A percentile compares a stretch with the other conserved stretches of the same genome.
Conservation (phyloP, 768 basidiomycete genomes). For the Leccinum variicolor region DNA sequence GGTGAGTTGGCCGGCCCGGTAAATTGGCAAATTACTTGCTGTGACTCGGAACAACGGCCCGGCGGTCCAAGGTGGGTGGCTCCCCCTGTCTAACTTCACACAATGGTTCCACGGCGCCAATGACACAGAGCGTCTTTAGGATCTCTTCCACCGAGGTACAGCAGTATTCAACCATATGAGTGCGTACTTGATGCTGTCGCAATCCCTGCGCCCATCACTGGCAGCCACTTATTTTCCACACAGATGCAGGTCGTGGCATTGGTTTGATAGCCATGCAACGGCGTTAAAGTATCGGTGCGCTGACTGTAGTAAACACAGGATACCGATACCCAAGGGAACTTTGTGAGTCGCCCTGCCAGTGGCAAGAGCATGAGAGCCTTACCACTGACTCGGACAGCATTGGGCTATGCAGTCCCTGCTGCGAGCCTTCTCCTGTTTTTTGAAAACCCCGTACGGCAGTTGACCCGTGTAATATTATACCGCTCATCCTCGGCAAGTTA, state of each 20-base stretch:
- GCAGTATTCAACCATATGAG: slow-evolving; percentile 34
- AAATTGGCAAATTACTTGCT: slow-evolving; percentile 24
- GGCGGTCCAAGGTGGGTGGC: slow-evolving; percentile 44
- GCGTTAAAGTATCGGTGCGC: slow-evolving; percentile 47
- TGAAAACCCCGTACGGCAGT: slow-evolving; percentile 44
- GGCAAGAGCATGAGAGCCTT: neutral
- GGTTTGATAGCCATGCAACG: slow-evolving; percentile 34
- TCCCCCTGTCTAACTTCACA: slow-evolving; percentile 34
- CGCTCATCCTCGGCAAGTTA: slow-evolving; percentile 53
- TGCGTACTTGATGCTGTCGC: neutral
- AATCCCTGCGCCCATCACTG: neutral
- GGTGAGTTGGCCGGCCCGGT: slow-evolving; percentile 36
- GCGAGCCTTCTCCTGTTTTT: slow-evolving; percentile 47
- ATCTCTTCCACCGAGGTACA: slow-evolving; percentile 50
- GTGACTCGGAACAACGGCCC: slow-evolving; percentile 55
- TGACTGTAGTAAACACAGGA: slow-evolving; percentile 54
- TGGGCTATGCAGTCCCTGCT: slow-evolving; percentile 46
- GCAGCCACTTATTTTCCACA: slow-evolving; percentile 45
- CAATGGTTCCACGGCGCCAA: slow-evolving; percentile 53
- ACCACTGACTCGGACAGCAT: slow-evolving; percentile 24
- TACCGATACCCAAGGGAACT: slow-evolving; percentile 32
- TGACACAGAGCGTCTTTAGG: slow-evolving; percentile 57
- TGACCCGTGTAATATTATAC: slow-evolving; percentile 45
- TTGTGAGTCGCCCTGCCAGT: slow-evolving; percentile 41
- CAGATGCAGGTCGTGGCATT: slow-evolving; percentile 42